A percentile compares a stretch with the other conserved stretches of the same genome.
Conservation (phyloP, 345 rosid species). For the Dimocarpus longan region DNA sequence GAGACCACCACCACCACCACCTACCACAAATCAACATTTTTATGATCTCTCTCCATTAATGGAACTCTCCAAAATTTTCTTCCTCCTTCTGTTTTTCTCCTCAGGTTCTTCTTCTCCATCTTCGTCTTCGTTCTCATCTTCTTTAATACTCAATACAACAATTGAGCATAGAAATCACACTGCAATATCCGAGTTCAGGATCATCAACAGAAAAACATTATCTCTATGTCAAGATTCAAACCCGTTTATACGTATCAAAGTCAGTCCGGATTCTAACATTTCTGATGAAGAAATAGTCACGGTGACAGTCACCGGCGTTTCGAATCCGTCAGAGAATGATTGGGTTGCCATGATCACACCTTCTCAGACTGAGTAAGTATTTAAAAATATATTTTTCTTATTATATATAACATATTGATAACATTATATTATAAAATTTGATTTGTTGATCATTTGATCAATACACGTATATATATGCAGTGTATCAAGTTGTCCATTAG, state of each 20-base stretch:
- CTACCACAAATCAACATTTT: neutral
- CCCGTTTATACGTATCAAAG: constrained; percentile 37
- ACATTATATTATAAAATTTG: neutral
- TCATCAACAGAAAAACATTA: constrained; percentile 50
- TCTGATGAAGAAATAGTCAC: constrained; percentile 42
- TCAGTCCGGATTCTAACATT: constrained; percentile 13
- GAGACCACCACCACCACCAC: no score
- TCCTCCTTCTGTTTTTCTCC: neutral
- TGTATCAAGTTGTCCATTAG: constrained; percentile 37
- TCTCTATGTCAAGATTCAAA: constrained; percentile 29
- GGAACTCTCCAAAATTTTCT: neutral
- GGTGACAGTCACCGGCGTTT: constrained; percentile 53
- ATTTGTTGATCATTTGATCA: neutral
- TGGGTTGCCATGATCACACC: constrained; percentile 85
- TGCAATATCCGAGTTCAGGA: constrained; percentile 50
- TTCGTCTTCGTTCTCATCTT: constrained; percentile 22
- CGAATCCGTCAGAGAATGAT: constrained; percentile 34
- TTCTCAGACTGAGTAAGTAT: constrained; percentile 47
- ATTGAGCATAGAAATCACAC: constrained; percentile 46
- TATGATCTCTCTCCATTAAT: neutral
- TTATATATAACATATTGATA: neutral
- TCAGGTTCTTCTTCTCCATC: constrained; percentile 2
- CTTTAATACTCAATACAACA: constrained; percentile 29
- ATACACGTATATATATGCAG: constrained; percentile 20
- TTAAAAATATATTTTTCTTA: no score